phyloP scores from a whole-genome alignment of 164 flowering plant genomes.

The Vitis rotundifolia region DNA sequence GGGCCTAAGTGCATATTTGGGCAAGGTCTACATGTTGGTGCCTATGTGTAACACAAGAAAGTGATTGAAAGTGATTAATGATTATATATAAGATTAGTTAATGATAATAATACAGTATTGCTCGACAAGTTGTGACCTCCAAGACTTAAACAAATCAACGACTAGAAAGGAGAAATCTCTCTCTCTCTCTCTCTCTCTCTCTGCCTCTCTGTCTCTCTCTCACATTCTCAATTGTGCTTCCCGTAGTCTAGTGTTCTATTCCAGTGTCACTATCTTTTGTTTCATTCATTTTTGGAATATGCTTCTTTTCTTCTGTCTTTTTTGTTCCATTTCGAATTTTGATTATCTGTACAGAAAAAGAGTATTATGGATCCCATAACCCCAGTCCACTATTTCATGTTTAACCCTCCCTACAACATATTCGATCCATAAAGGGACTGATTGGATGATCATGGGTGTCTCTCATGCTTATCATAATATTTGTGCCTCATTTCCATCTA shows the following conservation, averaged over 20 bases:
- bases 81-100: slow-evolving; percentile 27
- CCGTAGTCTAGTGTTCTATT: slow-evolving; percentile 18
- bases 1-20: slow-evolving; percentile 27
- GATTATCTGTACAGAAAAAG: slow-evolving; percentile 15
- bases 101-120: slow-evolving; percentile 32
- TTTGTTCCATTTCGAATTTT: slow-evolving; percentile 4
- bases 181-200: slow-evolving; percentile 13
- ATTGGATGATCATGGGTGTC: background rate
- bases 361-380: too few species aligned
- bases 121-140: slow-evolving; percentile 56
- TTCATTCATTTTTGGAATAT: slow-evolving; percentile 31
- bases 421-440: background rate
- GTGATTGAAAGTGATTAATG: slow-evolving; percentile 33
- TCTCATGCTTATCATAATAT: background rate
- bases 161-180: slow-evolving; percentile 1
- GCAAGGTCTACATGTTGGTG: slow-evolving; percentile 53
- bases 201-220: background rate
- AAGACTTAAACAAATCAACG: slow-evolving; percentile 19
- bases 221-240: slow-evolving; percentile 9
- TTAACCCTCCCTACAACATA: background rate
- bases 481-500: background rate
- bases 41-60: slow-evolving; percentile 38
- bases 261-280: slow-evolving; percentile 45
- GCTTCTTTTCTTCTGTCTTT: background rate
- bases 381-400: too few species aligned